These are phyloP conservation scores for Marasmius fiardii DNA, from an alignment of 1,284 basidiomycete species.

Conservation along the genomic window DNA sequence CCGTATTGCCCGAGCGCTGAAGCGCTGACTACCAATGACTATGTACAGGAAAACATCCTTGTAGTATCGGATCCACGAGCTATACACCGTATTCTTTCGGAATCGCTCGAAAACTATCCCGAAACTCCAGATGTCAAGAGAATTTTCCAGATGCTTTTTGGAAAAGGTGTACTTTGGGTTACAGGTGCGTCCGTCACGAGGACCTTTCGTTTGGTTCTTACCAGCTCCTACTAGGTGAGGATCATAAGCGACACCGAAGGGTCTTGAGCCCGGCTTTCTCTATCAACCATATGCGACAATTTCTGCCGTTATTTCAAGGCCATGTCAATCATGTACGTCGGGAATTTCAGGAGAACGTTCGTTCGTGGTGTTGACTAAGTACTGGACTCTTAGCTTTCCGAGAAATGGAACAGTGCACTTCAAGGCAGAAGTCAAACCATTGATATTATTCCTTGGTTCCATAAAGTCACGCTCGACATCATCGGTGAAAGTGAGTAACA, in stretches of 20 bases:
- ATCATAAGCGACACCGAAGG: constrained; percentile 3
- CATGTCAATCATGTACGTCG: neutral
- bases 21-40: neutral
- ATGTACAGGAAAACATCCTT: neutral
- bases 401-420: neutral
- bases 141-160: neutral
- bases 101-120: neutral
- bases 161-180: neutral
- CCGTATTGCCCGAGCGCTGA: neutral
- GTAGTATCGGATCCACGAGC: neutral
- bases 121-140: neutral
- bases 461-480: neutral
- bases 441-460: neutral
- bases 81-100: neutral
- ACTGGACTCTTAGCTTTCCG: neutral
- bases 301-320: neutral
- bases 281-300: neutral
- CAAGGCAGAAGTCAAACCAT: neutral
- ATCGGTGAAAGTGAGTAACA: constrained; percentile 4
- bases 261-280: constrained; percentile 5
- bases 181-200: neutral
- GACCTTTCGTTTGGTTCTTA: too few relatives aligned
- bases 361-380: neutral
- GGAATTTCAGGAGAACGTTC: neutral
- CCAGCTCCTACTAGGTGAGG: neutral